Evolutionary conservation across 225 moss, liverwort and hornwort species (phyloP).

Genomic region (Polytrichum formosum): DNA sequence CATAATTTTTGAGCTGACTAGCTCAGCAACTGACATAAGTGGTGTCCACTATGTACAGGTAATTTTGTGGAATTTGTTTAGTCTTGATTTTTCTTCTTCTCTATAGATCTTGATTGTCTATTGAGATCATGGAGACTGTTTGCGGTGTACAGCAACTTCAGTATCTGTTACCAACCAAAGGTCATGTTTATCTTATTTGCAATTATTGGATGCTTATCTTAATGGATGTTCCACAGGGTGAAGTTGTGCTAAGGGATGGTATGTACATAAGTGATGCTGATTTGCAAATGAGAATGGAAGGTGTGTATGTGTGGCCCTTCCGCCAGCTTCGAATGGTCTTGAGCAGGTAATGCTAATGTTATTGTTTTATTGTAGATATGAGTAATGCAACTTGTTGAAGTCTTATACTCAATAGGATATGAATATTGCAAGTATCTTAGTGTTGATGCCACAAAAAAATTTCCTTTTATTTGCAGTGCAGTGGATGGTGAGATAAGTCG

Average conservation of each 20-base stretch:
- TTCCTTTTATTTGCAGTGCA: constrained; percentile 35
- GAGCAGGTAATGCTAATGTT: constrained; percentile 54
- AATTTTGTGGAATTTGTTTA: constrained; percentile 1
- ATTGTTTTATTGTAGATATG: not conserved
- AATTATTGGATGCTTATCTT: not conserved
- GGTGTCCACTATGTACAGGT: constrained; percentile 98
- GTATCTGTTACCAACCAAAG: not conserved
- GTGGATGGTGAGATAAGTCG: constrained; percentile 73
- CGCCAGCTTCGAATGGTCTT: constrained; percentile 94
- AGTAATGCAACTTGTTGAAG: not conserved
- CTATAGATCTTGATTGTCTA: no score
- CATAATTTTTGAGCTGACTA: constrained; percentile 84
- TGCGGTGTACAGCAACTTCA: no score
- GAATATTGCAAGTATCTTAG: not conserved
- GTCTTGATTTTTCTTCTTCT: not conserved
- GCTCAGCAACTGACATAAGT: constrained; percentile 77
- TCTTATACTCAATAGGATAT: not conserved
- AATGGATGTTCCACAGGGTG: constrained; percentile 45
- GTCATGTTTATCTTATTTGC: not conserved
- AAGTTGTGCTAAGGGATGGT: constrained; percentile 91
- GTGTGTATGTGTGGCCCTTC: constrained; percentile 95
- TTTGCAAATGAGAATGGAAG: constrained; percentile 97
- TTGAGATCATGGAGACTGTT: no score
- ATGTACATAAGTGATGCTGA: constrained; percentile 73
- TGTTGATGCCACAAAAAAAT: not conserved